These are phyloP conservation scores for Rhazya stricta DNA, from an alignment of 257 asterid species.

Conservation along the genomic window DNA sequence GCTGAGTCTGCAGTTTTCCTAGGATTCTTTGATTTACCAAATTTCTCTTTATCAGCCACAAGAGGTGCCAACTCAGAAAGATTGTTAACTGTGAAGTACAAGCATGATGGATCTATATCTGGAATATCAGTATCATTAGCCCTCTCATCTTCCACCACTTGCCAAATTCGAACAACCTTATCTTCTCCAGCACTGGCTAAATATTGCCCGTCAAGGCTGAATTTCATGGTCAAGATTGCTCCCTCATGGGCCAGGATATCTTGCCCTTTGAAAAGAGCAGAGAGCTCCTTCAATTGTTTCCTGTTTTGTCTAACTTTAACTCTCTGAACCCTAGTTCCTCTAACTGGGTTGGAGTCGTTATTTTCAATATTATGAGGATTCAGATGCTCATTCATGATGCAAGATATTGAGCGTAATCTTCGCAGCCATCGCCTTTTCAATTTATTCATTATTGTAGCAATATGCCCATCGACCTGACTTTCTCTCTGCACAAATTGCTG, in stretches of 20 bases:
- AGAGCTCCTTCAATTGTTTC: constrained; percentile 64
- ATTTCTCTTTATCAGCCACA: constrained; percentile 47
- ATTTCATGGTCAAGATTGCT: constrained; percentile 74
- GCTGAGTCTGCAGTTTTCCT: constrained; percentile 67
- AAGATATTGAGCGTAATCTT: constrained; percentile 50
- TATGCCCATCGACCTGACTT: constrained; percentile 21
- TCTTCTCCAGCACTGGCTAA: constrained; percentile 92
- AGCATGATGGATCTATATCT: constrained; percentile 73
- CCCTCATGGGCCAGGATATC: constrained; percentile 84
- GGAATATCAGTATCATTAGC: constrained; percentile 48
- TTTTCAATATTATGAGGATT: constrained; percentile 22
- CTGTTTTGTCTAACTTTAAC: constrained; percentile 53
- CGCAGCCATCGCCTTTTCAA: constrained; percentile 47
- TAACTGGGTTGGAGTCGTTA: constrained; percentile 19
- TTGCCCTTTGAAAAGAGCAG: constrained; percentile 74
- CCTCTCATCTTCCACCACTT: constrained; percentile 79
- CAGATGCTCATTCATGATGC: constrained; percentile 33
- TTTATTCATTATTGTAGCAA: constrained; percentile 27
- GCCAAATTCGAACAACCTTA: constrained; percentile 71
- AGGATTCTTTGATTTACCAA: constrained; percentile 33
- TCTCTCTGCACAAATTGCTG: constrained; percentile 28
- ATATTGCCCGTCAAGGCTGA: constrained; percentile 71
- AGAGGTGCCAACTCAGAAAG: constrained; percentile 64
- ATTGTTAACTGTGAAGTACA: constrained; percentile 67
- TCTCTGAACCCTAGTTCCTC: constrained; percentile 36